Base-by-base conservation (phyloP, 1,284 basidiomycete species). In the Inonotus hispidus region DNA sequence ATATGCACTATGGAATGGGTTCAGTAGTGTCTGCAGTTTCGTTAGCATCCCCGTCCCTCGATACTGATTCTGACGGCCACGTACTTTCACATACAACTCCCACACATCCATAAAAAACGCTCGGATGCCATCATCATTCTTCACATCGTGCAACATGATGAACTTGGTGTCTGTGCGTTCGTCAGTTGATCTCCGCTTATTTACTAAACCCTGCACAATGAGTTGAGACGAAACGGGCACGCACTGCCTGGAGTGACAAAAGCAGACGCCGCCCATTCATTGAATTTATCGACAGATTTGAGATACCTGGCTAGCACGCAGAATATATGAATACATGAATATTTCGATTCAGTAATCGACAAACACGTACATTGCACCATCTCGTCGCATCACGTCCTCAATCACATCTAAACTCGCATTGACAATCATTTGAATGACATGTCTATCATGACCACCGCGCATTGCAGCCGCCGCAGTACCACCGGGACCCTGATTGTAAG, bases 351-450 rank as follows among this genome's bases (percentile, higher is more conserved):
- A 55, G 53, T 23, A 32, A 14, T 38, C 3, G 25, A 2, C 23
- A 23, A 25, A 58, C 43, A 77, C 90, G 73, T 74, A 95, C 95
- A 98, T 92, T 64, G 82, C 82, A 65, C 83, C 87, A 68, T 94
- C 92, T 65, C 87, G 87, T 64, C 88, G 82, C 83, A 93, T 91
- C 53, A 90, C 82, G 70, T 98, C 93, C 70, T 98, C 95, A 63
- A 98, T 84, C 66, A 87, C 86, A 75, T 96, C 95, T 70, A 98
- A 75, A 68, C 90, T 92, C 52, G 93, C 93, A 72, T 97, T 95
- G 41, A 93, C 94, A 68, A 97, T 92, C 90, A 98, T 95, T 78
- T 98, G 94, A 67, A 95, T 90, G 62, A 98, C 90, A 81, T 96
- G 92, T 58, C 91, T 81, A 69, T 95, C 93, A 72, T 91, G 85